phyloP scores from a whole-genome alignment of 495 filamentous ascomycete genomes.

The Peziza echinospora region DNA sequence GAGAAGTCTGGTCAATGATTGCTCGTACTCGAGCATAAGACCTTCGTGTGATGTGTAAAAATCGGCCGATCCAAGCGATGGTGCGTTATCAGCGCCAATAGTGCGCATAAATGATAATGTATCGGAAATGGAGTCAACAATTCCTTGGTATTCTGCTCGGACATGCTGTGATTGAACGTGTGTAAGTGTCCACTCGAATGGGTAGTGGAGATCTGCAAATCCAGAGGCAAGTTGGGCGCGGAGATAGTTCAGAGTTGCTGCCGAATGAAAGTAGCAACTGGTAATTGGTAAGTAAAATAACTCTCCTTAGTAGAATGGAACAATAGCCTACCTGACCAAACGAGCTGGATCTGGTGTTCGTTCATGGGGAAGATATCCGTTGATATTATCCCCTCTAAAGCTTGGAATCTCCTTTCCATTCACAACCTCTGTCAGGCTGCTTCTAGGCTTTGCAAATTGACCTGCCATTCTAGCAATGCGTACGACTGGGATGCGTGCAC shows the following conservation, averaged over 20 bases:
- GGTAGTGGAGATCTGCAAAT: slow-evolving; percentile 79
- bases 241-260: slow-evolving; percentile 80
- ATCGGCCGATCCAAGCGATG: slow-evolving; percentile 80
- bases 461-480: slow-evolving; percentile 90
- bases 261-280: slow-evolving; percentile 84
- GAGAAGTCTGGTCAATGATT: slow-evolving; percentile 55
- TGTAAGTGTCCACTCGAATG: slow-evolving; percentile 85
- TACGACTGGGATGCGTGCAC: slow-evolving; percentile 70
- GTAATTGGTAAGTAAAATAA: slow-evolving; percentile 1
- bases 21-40: slow-evolving; percentile 83
- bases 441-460: slow-evolving; percentile 89
- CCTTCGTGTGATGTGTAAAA: slow-evolving; percentile 91
- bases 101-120: slow-evolving; percentile 90
- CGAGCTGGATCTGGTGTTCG: slow-evolving; percentile 59
- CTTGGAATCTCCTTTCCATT: slow-evolving; percentile 64
- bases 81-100: slow-evolving; percentile 67
- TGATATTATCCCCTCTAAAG: slow-evolving; percentile 88
- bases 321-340: slow-evolving; percentile 38
- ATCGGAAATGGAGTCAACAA: slow-evolving; percentile 69
- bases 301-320: background rate
- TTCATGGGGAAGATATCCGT: slow-evolving; percentile 54
- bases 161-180: slow-evolving; percentile 70
- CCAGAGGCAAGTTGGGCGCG: slow-evolving; percentile 65
- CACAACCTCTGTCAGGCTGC: slow-evolving; percentile 63
- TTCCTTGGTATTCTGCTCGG: slow-evolving; percentile 61